Percentiles rank a stretch among this genome's conserved stretches.
Evolutionary conservation across 345 rosid genomes (phyloP).

Genomic region (Diplotaxis tenuifolia): DNA sequence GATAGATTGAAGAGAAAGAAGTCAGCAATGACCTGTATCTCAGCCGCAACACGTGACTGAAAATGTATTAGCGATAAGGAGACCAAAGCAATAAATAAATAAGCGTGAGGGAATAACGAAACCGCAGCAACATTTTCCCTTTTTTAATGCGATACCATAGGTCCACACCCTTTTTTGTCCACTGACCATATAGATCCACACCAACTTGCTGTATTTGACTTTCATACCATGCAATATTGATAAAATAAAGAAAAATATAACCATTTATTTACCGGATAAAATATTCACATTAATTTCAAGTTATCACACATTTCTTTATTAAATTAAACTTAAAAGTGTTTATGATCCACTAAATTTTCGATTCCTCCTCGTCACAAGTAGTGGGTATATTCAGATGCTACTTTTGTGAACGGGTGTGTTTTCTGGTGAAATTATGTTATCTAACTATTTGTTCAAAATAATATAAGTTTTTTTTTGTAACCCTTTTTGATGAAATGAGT

Average conservation of each 20-base stretch:
- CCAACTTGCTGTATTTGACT: constrained; percentile 33
- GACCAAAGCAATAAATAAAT: constrained; percentile 18
- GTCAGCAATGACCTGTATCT: constrained; percentile 36
- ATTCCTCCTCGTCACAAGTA: no score
- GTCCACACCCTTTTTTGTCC: no score
- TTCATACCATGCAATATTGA: neutral
- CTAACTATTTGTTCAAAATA: neutral
- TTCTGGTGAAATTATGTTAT: neutral
- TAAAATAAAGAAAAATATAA: no score
- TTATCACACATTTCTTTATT: no score
- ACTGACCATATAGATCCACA: neutral
- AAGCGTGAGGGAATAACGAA: constrained; percentile 34
- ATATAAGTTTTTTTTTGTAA: neutral
- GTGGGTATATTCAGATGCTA: no score
- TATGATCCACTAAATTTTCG: no score
- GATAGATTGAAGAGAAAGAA: neutral
- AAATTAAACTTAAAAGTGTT: no score
- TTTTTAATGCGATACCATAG: neutral
- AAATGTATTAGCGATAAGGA: constrained; percentile 6
- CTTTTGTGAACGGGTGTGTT: no score
- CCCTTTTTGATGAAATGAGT: neutral
- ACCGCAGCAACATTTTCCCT: constrained; percentile 6
- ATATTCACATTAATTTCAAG: no score
- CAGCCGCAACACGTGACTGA: constrained; percentile 38
- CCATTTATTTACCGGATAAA: no score